Percentiles rank a stretch among this genome's conserved stretches.
Conservation (phyloP, 2,329 filamentous ascomycete genomes). For the Hypoxylon sp. region DNA sequence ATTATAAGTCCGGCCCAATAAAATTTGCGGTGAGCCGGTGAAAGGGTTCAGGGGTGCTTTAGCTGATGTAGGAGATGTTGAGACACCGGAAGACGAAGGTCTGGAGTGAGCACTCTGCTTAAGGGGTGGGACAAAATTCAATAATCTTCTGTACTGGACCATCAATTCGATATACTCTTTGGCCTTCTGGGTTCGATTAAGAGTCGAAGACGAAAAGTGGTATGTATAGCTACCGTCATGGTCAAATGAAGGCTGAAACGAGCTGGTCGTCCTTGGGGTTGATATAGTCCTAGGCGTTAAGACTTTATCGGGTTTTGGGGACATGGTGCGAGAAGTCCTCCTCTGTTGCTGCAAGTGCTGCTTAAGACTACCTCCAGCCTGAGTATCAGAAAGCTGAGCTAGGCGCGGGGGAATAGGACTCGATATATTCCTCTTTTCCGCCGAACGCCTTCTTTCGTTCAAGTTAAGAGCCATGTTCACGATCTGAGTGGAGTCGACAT, state of each 20-base stretch:
- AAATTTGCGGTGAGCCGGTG: conserved; percentile 54
- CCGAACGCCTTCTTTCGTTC: conserved; percentile 82
- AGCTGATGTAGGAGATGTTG: conserved; percentile 57
- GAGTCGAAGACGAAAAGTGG: conserved; percentile 82
- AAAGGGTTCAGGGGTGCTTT: conserved; percentile 51
- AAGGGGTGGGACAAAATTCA: conserved; percentile 84
- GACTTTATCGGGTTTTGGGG: conserved; percentile 67
- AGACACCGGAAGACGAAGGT: conserved; percentile 59
- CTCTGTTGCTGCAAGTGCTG: conserved; percentile 82
- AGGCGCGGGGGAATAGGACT: conserved; percentile 66
- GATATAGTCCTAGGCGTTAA: conserved; percentile 60
- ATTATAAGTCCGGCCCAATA: conserved; percentile 82
- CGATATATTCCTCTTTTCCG: conserved; percentile 69
- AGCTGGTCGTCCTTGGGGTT: conserved; percentile 59
- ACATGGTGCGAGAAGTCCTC: conserved; percentile 71
- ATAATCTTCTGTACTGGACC: conserved; percentile 83
- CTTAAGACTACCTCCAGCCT: conserved; percentile 71
- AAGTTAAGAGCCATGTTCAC: conserved; percentile 92
- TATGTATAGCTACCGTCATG: conserved; percentile 68
- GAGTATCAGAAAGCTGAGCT: conserved; percentile 67
- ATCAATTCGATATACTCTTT: conserved; percentile 88
- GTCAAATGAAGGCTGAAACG: conserved; percentile 66
- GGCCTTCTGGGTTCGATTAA: conserved; percentile 86
- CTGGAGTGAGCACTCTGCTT: conserved; percentile 60
- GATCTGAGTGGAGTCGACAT: conserved; percentile 88